Evolutionary conservation across 2,329 filamentous ascomycete genomes (phyloP), one percentile per base, ranked within the genome.

Genomic region (Penicillium sp.): DNA sequence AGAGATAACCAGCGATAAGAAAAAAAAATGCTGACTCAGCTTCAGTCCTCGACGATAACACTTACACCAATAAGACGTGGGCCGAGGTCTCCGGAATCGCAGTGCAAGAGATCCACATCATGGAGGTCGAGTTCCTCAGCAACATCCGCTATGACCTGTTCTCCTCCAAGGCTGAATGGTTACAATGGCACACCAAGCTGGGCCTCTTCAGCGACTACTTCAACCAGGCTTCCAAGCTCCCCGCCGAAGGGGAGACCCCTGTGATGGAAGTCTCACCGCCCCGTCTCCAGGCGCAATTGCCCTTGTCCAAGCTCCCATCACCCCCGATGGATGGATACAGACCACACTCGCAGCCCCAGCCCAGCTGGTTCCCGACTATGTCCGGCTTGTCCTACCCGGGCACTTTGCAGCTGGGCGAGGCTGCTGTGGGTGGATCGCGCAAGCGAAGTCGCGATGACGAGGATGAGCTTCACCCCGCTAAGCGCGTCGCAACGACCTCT

Each of bases 41-140:
- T 45, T 1, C 63, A 91, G 89, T 98, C 74, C 81, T 99, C 69
- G 95, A 99, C 73, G 95, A 99, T 76, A 99, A 98, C 75, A 98
- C 95, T 0, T 99, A 99, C 78, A 98, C 95, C 39, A 99, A 99
- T 81, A 97, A 98, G 82, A 99, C 95, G 0, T 99, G 95, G 95
- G 95, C 94, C 2, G 95, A 99, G 70, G 95, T 99, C 11, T 98
- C 95, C 0, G 90, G 91, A 47, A 96, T 99, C 62, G 88, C 91
- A 1, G 94, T 98, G 12, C 88, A 90, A 61, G 95, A 99, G 76
- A 96, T 99, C 54, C 95, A 99, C 74, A 90, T 97, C 47, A 99
- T 99, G 95, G 95, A 99, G 75, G 95, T 99, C n/a, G 95, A 99
- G 75, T 99, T 99, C 70, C 82, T 99, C 63, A 97, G 94, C 81